Conservation (phyloP, 106 monocot species). For the Dendrobium chrysotoxum region DNA sequence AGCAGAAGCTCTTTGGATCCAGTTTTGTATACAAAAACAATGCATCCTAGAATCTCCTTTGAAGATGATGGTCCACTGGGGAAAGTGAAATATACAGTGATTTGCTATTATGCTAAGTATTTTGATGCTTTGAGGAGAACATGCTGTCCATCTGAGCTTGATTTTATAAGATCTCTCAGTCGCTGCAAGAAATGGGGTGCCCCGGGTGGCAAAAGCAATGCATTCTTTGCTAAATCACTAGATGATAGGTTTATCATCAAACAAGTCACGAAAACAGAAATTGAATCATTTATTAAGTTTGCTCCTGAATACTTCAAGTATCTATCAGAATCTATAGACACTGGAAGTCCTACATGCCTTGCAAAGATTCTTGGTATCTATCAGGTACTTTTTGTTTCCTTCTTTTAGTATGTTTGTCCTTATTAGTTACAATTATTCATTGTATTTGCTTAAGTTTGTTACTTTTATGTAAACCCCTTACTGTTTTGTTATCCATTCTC, state of each 20-base stretch:
- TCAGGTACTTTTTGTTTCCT: constrained; percentile 38
- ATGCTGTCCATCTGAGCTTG: constrained; percentile 79
- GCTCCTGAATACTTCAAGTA: constrained; percentile 86
- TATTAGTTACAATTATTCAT: constrained; percentile 4
- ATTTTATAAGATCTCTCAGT: constrained; percentile 88
- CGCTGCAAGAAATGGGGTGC: constrained; percentile 98
- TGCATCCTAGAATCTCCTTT: constrained; percentile 74
- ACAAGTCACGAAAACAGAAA: constrained; percentile 87
- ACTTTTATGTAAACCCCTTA: not conserved
- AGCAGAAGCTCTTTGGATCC: constrained; percentile 37
- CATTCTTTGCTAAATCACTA: constrained; percentile 92
- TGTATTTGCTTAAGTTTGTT: not conserved
- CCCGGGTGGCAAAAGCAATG: constrained; percentile 96
- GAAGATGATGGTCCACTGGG: constrained; percentile 58
- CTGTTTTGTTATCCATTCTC: not conserved
- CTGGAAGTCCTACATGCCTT: constrained; percentile 81
- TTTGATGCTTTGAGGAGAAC: constrained; percentile 73
- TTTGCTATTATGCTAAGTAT: constrained; percentile 71
- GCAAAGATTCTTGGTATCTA: constrained; percentile 95
- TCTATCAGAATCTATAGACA: constrained; percentile 63
- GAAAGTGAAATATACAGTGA: constrained; percentile 74
- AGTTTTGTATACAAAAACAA: constrained; percentile 31
- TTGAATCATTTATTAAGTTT: constrained; percentile 89
- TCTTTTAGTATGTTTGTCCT: not conserved
- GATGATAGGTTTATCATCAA: constrained; percentile 97